These are phyloP conservation scores for Botrytis fragariae DNA, from an alignment of 2,329 filamentous ascomycete species.

Conservation along the genomic window DNA sequence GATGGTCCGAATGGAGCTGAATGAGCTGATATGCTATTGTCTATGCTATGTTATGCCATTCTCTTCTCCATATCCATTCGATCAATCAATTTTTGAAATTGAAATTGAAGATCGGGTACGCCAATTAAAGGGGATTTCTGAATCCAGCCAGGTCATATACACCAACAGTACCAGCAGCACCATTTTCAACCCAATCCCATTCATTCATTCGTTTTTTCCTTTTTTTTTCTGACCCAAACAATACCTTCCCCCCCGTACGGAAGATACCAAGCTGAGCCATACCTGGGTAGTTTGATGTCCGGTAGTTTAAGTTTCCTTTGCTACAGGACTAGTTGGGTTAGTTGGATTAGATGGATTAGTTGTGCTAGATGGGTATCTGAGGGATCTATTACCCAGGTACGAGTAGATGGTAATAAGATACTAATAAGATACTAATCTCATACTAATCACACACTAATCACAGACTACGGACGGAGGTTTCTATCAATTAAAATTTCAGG, in stretches of 20 bases:
- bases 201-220: neutral
- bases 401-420: too few species aligned
- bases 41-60: neutral
- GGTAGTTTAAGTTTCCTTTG: neutral
- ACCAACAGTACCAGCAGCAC: neutral
- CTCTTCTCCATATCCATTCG: neutral
- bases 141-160: neutral
- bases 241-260: neutral
- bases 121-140: neutral
- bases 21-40: neutral
- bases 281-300: neutral
- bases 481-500: conserved; percentile 3
- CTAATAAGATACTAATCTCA: too few species aligned
- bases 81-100: neutral
- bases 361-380: neutral
- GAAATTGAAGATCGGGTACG: neutral
- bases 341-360: too few species aligned
- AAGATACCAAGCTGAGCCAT: neutral
- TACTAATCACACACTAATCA: too few species aligned
- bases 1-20: neutral
- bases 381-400: neutral
- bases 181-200: neutral
- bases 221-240: neutral
- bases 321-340: neutral
- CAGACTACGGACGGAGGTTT: neutral